Percentiles rank a stretch among this genome's conserved stretches.
phyloP scores from a whole-genome alignment of 2,329 filamentous ascomycete species.

The Fusarium albidum region DNA sequence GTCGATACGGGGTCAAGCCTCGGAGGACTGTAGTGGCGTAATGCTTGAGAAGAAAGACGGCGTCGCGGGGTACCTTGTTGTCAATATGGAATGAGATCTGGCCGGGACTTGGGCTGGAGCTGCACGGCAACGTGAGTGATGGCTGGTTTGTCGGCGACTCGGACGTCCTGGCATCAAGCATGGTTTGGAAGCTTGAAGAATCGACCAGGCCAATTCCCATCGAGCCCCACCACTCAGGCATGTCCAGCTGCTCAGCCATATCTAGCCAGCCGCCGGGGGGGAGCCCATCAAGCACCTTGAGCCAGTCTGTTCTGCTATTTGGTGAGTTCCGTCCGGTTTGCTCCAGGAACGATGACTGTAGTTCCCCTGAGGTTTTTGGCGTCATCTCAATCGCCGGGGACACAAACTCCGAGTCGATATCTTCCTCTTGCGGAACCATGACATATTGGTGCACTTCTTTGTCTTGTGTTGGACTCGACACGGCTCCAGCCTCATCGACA shows the following conservation, averaged over 20 bases:
- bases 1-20: slow-evolving; percentile 23
- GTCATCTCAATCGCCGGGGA: not conserved
- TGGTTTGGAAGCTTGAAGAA: not conserved
- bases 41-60: slow-evolving; percentile 23
- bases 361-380: not conserved
- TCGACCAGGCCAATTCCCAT: not conserved
- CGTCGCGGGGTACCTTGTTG: slow-evolving; percentile 10
- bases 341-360: not conserved
- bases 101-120: not conserved
- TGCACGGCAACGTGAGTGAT: not conserved
- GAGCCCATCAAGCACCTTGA: not conserved
- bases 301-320: not conserved
- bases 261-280: not conserved
- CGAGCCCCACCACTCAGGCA: slow-evolving; percentile 19
- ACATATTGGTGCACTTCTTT: not conserved
- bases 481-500: accelerated
- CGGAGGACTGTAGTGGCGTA: slow-evolving; percentile 22
- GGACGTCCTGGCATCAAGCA: not conserved
- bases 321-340: not conserved
- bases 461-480: accelerated
- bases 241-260: not conserved
- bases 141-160: not conserved
- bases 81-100: not conserved
- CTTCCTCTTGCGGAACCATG: not conserved
- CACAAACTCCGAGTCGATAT: not conserved